Evolutionary conservation across 1,284 basidiomycete genomes (phyloP).

Genomic region (Rhodotorula sp.): DNA sequence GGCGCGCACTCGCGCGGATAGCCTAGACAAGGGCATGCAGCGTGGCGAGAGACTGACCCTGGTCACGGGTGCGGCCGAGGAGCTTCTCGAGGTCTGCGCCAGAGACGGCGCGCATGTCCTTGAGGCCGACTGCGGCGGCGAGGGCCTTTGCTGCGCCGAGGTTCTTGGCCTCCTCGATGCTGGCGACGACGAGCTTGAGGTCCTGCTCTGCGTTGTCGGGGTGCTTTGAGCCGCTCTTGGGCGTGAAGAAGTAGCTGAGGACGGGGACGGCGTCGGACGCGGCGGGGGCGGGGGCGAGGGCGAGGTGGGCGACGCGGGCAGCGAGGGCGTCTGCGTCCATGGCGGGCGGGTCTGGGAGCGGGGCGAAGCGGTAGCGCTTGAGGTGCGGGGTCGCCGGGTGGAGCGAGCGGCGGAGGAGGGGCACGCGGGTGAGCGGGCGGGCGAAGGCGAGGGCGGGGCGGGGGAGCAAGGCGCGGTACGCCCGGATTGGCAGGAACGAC

Average conservation of each 20-base stretch:
- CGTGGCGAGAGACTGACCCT: conserved; percentile 29
- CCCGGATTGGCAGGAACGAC: background rate
- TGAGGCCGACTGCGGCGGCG: conserved; percentile 45
- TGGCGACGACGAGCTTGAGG: conserved; percentile 45
- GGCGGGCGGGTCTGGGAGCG: too few species aligned
- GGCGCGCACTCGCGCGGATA: background rate
- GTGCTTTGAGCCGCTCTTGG: conserved; percentile 43
- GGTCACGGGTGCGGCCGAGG: conserved; percentile 40
- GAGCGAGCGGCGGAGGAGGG: too few species aligned
- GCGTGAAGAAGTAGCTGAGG: conserved; percentile 44
- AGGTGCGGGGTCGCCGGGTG: too few species aligned
- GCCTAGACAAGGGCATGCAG: background rate
- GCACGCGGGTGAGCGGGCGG: too few species aligned
- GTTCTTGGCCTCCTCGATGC: conserved; percentile 44
- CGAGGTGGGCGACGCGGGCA: background rate
- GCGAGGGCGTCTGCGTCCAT: background rate
- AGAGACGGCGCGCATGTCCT: conserved; percentile 48
- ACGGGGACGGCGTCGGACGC: background rate
- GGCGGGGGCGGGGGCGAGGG: background rate
- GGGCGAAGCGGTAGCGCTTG: too few species aligned
- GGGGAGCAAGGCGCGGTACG: background rate
- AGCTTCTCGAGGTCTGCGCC: conserved; percentile 44
- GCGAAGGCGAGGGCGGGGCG: too few species aligned
- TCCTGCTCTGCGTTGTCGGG: conserved; percentile 33
- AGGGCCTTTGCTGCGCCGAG: conserved; percentile 46